Base-by-base conservation (phyloP, 306 rosid genomes). In the Inga oerstediana region DNA sequence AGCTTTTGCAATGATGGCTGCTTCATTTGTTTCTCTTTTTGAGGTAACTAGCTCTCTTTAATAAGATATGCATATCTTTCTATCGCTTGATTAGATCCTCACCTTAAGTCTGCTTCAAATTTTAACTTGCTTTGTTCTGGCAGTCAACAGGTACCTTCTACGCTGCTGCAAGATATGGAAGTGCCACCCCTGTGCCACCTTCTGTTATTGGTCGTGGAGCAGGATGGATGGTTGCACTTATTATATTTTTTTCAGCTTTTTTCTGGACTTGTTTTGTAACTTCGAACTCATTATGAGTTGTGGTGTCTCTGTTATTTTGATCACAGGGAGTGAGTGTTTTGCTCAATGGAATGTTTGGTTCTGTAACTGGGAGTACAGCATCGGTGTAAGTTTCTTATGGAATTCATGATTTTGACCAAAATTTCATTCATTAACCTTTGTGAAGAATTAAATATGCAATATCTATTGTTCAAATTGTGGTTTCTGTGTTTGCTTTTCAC, bases 101-200 rank as follows among this genome's bases (percentile, higher is more conserved):
- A 65, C 9, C 62, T 62, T 43, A 15, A 43, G 34, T 51, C 64
- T 62, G 79, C 43, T 64, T 62, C 44, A 37, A 71, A 61, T 78
- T 80, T 78, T 10, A 73, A 85, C 41, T 45, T 45, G 1, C 37
- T 8, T 70, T 54, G 51, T 72, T 24, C 43, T 17, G 34, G 85
- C 88, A 94, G 98, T 91, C 91, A 32, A 88, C 97, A 3, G 97
- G 98, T 75, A 86, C 94, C 34, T 94, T 91, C 86, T 93, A 87
- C 67, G 94, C 93, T 3, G 82, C 96, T 22, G 92, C 97, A 43
- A 91, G 94, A 83, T 92, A 92, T 80, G 97, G 93, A 67, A 89
- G 94, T 66, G 98, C 96, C 41, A 92, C 97, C 20, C 97, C 98
- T 0, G 96, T 91, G 86, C 98, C 97, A 19, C 93, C 96, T 78